Evolutionary conservation across 2,329 filamentous ascomycete species (phyloP), one percentile per base, ranked within the genome.

Genomic region (Clarireedia sp.): DNA sequence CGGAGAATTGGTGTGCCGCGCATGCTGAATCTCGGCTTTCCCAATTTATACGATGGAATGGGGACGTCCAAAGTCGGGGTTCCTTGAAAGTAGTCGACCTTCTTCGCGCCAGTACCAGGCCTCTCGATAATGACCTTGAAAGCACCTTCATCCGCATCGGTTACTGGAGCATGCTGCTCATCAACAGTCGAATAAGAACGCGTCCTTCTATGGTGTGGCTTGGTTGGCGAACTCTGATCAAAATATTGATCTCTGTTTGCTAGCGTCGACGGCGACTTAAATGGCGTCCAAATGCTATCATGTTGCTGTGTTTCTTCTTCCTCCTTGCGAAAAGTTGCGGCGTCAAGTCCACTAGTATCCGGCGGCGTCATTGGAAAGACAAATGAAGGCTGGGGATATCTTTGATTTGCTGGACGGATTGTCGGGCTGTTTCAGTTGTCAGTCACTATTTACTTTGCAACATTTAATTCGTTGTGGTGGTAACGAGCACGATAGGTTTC

Each of bases 1-100:
- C 88, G 85, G 60, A 96, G 76, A 59, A 89, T 79, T 2, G 89
- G 83, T 2, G 86, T 90, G 10, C 90, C 90, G 63, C 80, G 79
- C 52, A 81, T 73, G 60, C 86, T 92, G 70, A 96, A 95, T 57
- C 83, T 82, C 17, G 90, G 89, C 1, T 86, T 87, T 12, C 90
- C 91, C 56, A 96, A 75, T 61, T 85, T 85, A 77, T 91, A 95
- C 55, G 88, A 86, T 37, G 91, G 90, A 50, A 96, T 95, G 21
- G 83, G 78, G 44, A 92, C 79, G 62, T 90, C 81, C 50, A 95
- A 75, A 37, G 83, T 72, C 12, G 81, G 83, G 40, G 75, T 68
- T n/a, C 71, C 70, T 41, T 68, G 61, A 62, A 66, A 57, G 3
- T 49, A 36, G 16, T 76, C 72, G 59, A 81, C 77, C 5, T 83